phyloP scores from a whole-genome alignment of 2,329 filamentous ascomycete genomes.

The Venturia asperata region DNA sequence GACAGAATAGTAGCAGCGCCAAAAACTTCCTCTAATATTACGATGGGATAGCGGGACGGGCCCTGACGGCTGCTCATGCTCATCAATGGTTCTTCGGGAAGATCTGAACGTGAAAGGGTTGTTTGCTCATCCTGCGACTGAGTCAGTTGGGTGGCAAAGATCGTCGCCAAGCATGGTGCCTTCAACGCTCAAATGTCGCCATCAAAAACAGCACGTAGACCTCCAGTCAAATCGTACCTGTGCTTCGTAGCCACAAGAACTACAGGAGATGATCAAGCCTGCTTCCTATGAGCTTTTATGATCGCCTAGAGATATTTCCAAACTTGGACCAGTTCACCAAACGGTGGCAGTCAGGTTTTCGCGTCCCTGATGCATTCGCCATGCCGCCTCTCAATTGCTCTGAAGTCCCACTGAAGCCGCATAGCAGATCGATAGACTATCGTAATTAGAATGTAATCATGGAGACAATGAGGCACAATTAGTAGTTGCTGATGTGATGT shows the following conservation, averaged over 20 bases:
- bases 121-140: neutral
- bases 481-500: neutral
- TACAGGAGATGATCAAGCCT: neutral
- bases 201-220: neutral
- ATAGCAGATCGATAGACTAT: slow-evolving; percentile 2
- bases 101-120: neutral
- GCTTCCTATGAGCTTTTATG: neutral
- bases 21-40: neutral
- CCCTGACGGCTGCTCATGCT: neutral
- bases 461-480: neutral
- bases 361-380: neutral
- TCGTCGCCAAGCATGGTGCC: slow-evolving; percentile 9
- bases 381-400: neutral
- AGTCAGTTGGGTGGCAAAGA: neutral
- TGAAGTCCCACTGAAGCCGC: neutral
- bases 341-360: neutral
- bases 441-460: neutral
- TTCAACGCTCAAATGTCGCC: slow-evolving; percentile 1
- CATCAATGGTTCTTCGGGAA: neutral
- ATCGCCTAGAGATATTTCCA: neutral
- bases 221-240: neutral
- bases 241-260: neutral
- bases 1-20: neutral
- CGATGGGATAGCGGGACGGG: neutral
- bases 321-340: neutral